Conservation (phyloP, 805 yeast species). For the Myxozyma monticola region DNA sequence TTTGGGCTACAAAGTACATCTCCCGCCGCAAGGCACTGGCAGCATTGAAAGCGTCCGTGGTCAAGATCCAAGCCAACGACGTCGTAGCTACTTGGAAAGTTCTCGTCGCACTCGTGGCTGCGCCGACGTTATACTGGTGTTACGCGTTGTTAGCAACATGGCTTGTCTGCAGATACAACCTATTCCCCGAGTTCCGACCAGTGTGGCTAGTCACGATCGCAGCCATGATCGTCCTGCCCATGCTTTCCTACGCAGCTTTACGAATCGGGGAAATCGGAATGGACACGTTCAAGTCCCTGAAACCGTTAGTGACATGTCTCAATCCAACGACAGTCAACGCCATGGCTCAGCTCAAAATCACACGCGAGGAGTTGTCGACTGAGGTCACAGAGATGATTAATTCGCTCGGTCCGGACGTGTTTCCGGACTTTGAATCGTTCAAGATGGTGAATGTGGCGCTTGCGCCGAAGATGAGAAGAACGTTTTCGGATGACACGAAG, state of each 20-base stretch:
- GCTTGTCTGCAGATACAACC: conserved; percentile 39
- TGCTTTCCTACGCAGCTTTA: conserved; percentile 83
- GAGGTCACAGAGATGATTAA: conserved; percentile 80
- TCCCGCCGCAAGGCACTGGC: conserved; percentile 69
- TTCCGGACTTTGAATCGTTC: conserved; percentile 70
- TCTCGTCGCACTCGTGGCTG: conserved; percentile 79
- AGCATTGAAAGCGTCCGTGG: conserved; percentile 84
- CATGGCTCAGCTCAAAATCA: conserved; percentile 54
- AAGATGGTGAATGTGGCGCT: conserved; percentile 2
- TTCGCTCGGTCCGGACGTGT: conserved; percentile 77
- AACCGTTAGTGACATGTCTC: conserved; percentile 66
- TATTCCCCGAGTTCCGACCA: conserved; percentile 32
- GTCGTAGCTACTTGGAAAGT: conserved; percentile 98
- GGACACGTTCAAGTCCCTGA: conserved; percentile 78
- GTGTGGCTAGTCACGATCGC: conserved; percentile 45
- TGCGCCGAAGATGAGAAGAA: conserved; percentile 5
- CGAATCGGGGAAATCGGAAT: conserved; percentile 90
- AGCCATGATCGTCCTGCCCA: conserved; percentile 61
- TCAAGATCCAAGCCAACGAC: conserved; percentile 86
- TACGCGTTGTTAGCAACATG: conserved; percentile 60
- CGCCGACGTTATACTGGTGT: conserved; percentile 79
- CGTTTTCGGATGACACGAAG: no score
- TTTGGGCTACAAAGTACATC: conserved; percentile 72
- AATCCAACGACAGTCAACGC: conserved; percentile 41
- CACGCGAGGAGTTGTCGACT: conserved; percentile 61